These are phyloP conservation scores for Boletus huronensis DNA, from an alignment of 768 basidiomycete genomes.

Conservation along the genomic window DNA sequence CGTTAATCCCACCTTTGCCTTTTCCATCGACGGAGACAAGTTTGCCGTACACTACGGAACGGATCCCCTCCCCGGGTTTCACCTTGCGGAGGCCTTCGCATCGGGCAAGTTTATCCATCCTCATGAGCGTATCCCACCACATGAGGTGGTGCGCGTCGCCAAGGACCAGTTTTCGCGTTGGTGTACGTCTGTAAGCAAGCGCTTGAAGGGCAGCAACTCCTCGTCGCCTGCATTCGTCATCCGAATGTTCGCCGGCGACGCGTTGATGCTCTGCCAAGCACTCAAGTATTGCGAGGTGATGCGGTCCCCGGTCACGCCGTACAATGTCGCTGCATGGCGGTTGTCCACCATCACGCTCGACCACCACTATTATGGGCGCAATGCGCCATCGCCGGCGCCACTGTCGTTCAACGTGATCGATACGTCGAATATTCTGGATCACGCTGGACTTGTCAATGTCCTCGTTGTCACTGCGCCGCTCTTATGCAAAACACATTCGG, in stretches of 20 bases:
- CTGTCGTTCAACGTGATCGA: conserved; percentile 32
- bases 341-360: conserved; percentile 22
- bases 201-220: conserved; percentile 12
- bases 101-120: conserved; percentile 6
- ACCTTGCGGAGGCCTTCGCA: conserved; percentile 26
- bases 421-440: conserved; percentile 29
- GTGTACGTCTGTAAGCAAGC: conserved; percentile 17
- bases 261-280: conserved; percentile 22
- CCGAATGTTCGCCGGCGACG: conserved; percentile 30
- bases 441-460: conserved; percentile 27
- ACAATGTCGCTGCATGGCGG: conserved; percentile 24
- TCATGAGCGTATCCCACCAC: neutral
- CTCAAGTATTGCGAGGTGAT: conserved; percentile 14
- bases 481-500: conserved; percentile 13
- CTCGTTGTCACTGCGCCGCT: conserved; percentile 23
- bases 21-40: conserved; percentile 25
- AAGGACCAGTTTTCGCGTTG: conserved; percentile 25
- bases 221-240: conserved; percentile 21
- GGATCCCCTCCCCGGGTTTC: conserved; percentile 28
- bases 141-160: conserved; percentile 14
- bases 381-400: conserved; percentile 15
- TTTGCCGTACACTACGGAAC: conserved; percentile 30
- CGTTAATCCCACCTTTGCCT: conserved; percentile 29
- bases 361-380: conserved; percentile 13
- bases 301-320: conserved; percentile 12